Evolutionary conservation across 2,329 filamentous ascomycete species (phyloP).

Genomic region (Aureobasidium musti): DNA sequence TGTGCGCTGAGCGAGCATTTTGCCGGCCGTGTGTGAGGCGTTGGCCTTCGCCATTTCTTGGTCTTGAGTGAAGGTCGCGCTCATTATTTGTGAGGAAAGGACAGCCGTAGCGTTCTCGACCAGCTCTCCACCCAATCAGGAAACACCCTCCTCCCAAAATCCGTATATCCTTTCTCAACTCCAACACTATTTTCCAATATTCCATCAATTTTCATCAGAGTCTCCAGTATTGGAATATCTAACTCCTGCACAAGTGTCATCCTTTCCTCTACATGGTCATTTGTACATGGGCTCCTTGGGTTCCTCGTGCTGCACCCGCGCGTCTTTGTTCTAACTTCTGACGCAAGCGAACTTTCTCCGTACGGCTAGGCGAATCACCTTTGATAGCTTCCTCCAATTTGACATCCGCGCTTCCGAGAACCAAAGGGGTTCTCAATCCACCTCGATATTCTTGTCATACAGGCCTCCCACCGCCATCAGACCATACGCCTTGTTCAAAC

Average conservation of each 20-base stretch:
- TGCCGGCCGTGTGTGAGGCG: constrained; percentile 25
- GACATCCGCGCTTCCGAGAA: constrained; percentile 27
- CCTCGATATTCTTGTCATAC: constrained; percentile 9
- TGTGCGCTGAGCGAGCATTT: constrained; percentile 26
- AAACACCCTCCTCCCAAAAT: not conserved
- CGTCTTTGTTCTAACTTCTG: constrained; percentile 26
- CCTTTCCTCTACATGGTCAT: not conserved
- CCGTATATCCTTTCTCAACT: not conserved
- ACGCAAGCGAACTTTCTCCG: constrained; percentile 28
- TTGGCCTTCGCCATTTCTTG: constrained; percentile 21
- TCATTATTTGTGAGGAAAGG: constrained; percentile 1
- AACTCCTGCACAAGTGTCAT: not conserved
- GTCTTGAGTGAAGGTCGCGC: constrained; percentile 6
- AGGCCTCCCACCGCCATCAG: not conserved
- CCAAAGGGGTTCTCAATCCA: constrained; percentile 21
- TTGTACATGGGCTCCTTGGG: constrained; percentile 14
- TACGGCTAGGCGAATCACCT: constrained; percentile 21
- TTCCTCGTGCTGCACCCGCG: constrained; percentile 17
- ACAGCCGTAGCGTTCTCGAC: constrained; percentile 12
- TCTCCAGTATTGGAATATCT: too few species aligned
- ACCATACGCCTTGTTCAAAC: not conserved
- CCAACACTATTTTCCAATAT: not conserved
- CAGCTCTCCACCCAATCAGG: constrained; percentile 3
- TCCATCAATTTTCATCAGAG: not conserved
- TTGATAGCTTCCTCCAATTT: constrained; percentile 22